Evolutionary conservation across 352 stramenopile genomes (phyloP), one percentile per base, ranked within the genome.

Genomic region (Globisporangium nagaii): DNA sequence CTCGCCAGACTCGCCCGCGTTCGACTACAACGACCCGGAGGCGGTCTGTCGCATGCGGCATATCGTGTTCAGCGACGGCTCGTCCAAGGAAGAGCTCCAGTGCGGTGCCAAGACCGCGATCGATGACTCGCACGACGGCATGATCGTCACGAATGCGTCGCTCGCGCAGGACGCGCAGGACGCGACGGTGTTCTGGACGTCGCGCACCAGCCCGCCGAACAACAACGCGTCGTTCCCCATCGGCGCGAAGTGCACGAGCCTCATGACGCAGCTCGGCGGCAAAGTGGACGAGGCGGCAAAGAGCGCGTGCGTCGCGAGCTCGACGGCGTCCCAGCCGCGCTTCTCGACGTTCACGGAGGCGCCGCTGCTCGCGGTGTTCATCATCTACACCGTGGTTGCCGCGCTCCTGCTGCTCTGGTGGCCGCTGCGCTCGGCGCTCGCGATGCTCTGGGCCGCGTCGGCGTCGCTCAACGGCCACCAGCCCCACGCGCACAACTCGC

Each of bases 161-260:
- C 4, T 62, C 8, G 24, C 45, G 13, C 7, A 22, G 9, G 44
- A 46, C 1, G 36, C 55, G 13, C 25, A 30, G 35, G 56, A 79
- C 35, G 51, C 28, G 15, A 68, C 43, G 13, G 58, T 75, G 37
- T 82, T 73, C 41, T 79, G 68, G 71, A 77, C 63, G 3, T 79
- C 60, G 28, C 41, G 24, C 12, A 58, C 55, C 46, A 82, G 79
- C 37, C 43, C 55, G 20, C 69, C 61, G 41, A 82, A 81, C 57
- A 81, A 81, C 50, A 81, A 81, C 34, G 71, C 71, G 8, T 65
- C 58, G 12, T 82, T 82, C 47, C 72, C 72, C 9, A 53, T 77
- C 27, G 70, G 68, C 19, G 69, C 69, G 4, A 57, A 42, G 10
- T 82, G 72, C 62, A 65, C 25, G n/a, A 62, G 44, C 15, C 43